Evolutionary conservation across 257 asterid species (phyloP).

Genomic region (Scutellaria baicalensis): DNA sequence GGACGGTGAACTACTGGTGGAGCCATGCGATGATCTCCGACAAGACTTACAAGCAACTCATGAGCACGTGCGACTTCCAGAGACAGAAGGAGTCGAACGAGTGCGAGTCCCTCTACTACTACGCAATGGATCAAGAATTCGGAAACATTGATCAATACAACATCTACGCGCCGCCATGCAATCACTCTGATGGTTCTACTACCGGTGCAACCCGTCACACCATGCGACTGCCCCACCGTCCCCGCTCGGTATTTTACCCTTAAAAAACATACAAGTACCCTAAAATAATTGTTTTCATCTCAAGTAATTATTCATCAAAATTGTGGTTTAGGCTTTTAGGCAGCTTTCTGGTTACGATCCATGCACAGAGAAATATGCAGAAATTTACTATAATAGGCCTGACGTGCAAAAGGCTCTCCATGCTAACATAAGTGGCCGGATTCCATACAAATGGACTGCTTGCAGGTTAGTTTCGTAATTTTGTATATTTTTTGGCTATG

Average conservation of each 20-base stretch:
- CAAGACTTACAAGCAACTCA: conserved; percentile 60
- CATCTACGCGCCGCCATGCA: conserved; percentile 86
- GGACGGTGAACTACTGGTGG: conserved; percentile 98
- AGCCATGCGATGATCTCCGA: conserved; percentile 99
- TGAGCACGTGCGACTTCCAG: conserved; percentile 73
- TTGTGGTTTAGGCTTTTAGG: neutral
- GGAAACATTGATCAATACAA: conserved; percentile 96
- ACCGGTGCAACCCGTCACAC: conserved; percentile 34
- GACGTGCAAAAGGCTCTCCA: conserved; percentile 92
- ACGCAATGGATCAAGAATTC: conserved; percentile 92
- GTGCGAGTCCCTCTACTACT: conserved; percentile 76
- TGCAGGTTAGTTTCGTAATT: conserved; percentile 58
- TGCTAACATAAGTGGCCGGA: conserved; percentile 59
- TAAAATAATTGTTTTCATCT: too few species aligned
- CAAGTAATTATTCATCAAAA: too few species aligned
- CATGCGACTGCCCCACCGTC: conserved; percentile 74
- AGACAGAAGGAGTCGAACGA: conserved; percentile 63
- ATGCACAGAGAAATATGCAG: conserved; percentile 86
- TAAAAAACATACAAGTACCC: neutral
- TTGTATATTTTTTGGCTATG: neutral
- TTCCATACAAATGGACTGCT: conserved; percentile 91
- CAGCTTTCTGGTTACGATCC: conserved; percentile 80
- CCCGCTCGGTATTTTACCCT: conserved; percentile 28
- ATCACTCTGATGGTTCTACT: conserved; percentile 48
- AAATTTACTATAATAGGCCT: conserved; percentile 68